These are phyloP conservation scores for Sarcodon sp. DNA, from an alignment of 768 basidiomycete genomes.

Conservation along the genomic window DNA sequence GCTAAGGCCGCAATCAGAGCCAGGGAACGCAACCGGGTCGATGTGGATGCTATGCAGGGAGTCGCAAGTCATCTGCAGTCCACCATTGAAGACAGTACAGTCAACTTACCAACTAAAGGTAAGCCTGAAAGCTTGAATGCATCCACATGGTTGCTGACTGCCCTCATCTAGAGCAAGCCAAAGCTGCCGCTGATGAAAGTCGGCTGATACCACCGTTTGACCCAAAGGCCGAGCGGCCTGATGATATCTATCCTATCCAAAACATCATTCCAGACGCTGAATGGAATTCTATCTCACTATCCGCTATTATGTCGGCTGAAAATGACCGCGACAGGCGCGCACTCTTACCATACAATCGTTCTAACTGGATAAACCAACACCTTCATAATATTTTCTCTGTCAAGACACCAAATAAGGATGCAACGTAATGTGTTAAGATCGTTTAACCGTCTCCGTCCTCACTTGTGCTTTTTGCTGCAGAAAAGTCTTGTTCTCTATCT, in stretches of 20 bases:
- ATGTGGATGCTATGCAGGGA: slow-evolving; percentile 77
- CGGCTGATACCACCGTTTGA: slow-evolving; percentile 73
- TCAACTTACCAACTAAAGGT: slow-evolving; percentile 61
- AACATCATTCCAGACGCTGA: slow-evolving; percentile 73
- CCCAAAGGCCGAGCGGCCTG: slow-evolving; percentile 47
- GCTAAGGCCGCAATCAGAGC: slow-evolving; percentile 78
- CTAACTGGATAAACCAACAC: slow-evolving; percentile 63
- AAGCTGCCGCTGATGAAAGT: slow-evolving; percentile 44
- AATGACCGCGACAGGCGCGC: slow-evolving; percentile 34
- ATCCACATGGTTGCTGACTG: slow-evolving; percentile 1
- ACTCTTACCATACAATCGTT: slow-evolving; percentile 48
- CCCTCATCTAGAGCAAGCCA: slow-evolving; percentile 44
- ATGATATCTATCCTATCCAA: slow-evolving; percentile 64
- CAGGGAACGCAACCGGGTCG: slow-evolving; percentile 81
- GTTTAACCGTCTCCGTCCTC: background rate
- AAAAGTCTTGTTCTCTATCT: slow-evolving; percentile 69
- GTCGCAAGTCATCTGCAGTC: slow-evolving; percentile 76
- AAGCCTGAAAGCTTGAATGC: slow-evolving; percentile 8
- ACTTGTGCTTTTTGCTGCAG: slow-evolving; percentile 21
- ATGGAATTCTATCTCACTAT: slow-evolving; percentile 55
- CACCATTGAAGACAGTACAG: slow-evolving; percentile 64
- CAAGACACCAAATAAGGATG: slow-evolving; percentile 41
- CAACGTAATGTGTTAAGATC: slow-evolving; percentile 32
- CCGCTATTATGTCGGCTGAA: slow-evolving; percentile 38
- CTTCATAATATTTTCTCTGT: slow-evolving; percentile 27